Evolutionary conservation across 31 red algal genomes (phyloP).

Genomic region (Odonthalia washingtoniensis): DNA sequence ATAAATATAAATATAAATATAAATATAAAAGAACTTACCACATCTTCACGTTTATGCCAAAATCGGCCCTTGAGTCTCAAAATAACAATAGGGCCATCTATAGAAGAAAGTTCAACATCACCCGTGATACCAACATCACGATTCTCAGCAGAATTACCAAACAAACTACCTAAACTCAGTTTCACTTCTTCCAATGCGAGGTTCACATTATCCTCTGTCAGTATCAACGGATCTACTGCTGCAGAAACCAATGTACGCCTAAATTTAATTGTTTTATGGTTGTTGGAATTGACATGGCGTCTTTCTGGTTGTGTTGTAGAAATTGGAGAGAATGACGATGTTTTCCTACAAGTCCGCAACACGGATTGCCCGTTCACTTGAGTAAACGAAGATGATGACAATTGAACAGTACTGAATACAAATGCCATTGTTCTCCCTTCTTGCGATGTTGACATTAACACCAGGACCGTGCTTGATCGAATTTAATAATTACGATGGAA

Average conservation of each 20-base stretch:
- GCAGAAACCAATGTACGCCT: background rate
- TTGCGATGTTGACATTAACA: too few species aligned
- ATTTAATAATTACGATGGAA: too few species aligned
- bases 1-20: background rate
- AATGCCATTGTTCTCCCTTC: too few species aligned
- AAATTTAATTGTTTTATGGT: too few species aligned
- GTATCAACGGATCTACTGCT: slow-evolving; percentile 13
- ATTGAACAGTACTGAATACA: background rate
- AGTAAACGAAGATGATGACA: background rate
- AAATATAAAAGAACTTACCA: slow-evolving; percentile 46
- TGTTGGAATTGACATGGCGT: background rate
- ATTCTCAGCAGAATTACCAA: slow-evolving; percentile 83
- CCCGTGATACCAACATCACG: slow-evolving; percentile 87
- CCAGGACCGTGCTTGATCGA: too few species aligned
- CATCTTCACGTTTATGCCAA: slow-evolving; percentile 88
- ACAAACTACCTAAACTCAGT: slow-evolving; percentile 71
- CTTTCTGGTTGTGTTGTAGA: background rate
- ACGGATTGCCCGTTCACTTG: background rate
- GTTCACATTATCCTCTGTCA: slow-evolving; percentile 71
- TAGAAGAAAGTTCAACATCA: slow-evolving; percentile 59
- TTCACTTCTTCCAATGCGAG: slow-evolving; percentile 69
- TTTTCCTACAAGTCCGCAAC: background rate
- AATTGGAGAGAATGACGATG: background rate
- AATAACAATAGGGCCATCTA: slow-evolving; percentile 81
- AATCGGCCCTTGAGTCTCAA: slow-evolving; percentile 79